These are phyloP conservation scores for Pseudonitzschia multistriata DNA, from an alignment of 108 stramenopile species.

Conservation along the genomic window DNA sequence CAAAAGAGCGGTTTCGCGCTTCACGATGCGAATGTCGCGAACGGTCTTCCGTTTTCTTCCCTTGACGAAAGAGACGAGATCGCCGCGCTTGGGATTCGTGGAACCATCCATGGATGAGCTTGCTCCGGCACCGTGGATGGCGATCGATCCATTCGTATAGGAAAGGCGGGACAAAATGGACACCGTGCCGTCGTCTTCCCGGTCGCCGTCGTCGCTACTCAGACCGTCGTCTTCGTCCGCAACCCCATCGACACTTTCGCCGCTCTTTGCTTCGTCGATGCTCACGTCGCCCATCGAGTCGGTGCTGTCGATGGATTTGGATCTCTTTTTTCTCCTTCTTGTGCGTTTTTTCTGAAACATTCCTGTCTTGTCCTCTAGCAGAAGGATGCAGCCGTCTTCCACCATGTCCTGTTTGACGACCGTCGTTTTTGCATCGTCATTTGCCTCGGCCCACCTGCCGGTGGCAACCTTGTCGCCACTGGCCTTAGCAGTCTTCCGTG, in stretches of 20 bases:
- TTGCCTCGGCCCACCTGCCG: constrained; percentile 57
- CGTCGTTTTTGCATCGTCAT: constrained; percentile 25
- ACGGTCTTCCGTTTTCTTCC: constrained; percentile 45
- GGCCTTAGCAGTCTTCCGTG: constrained; percentile 22
- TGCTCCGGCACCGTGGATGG: constrained; percentile 43
- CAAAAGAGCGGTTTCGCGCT: constrained; percentile 45
- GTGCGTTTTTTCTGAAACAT: constrained; percentile 39
- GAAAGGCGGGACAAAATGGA: constrained; percentile 44
- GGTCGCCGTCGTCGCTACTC: constrained; percentile 12
- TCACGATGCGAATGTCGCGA: constrained; percentile 68
- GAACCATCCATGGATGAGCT: constrained; percentile 24
- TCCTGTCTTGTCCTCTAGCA: constrained; percentile 62
- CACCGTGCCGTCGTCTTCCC: constrained; percentile 10
- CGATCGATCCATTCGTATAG: constrained; percentile 63
- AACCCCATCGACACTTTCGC: constrained; percentile 8
- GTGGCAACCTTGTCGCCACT: constrained; percentile 1
- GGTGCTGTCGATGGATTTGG: constrained; percentile 19
- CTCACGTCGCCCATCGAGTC: constrained; percentile 11
- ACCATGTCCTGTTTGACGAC: constrained; percentile 23
- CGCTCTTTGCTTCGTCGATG: constrained; percentile 23
- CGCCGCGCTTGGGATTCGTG: constrained; percentile 63
- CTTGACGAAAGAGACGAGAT: constrained; percentile 70
- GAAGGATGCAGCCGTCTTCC: constrained; percentile 63
- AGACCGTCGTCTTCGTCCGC: constrained; percentile 21
- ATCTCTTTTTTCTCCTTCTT: constrained; percentile 19